Base-by-base conservation (phyloP, 805 yeast genomes). In the Candida maltosa region DNA sequence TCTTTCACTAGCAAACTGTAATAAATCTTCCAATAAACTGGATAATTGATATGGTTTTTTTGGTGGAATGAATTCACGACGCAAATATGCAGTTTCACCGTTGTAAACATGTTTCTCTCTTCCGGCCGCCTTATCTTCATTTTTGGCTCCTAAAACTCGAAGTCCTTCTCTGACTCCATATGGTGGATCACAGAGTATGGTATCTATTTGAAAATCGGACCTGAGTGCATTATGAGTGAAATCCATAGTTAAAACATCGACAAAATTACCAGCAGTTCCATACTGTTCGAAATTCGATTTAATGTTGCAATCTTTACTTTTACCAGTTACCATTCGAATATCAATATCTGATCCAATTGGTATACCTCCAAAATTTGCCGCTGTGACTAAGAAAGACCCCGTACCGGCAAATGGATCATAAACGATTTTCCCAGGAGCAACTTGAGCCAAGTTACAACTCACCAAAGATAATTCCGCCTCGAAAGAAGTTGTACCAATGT, bases 381-480 rank as follows among this genome's bases (percentile, higher is more conserved):
- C 95, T 1, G 96, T 89, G 1, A 87, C 83, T 26, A 91, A 65
- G 52, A 93, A 93, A 15, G 96, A 87, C 0, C 98, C 98, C 0
- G 98, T 93, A 0, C 98, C 98, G 3, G 86, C 87, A 62, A 93
- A 93, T 16, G 98, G 98, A 59, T 93, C 98, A 53, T 87, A 91
- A 52, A 84, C 76, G 3, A 88, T 52, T 35, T 79, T 74, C 0
- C 82, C 83, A 0, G 72, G 67, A 24, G 57, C 68, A 10, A 83
- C 87, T 43, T 84, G 88, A 0, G 85, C 96, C 34, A 93, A 71
- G 51, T 91, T 93, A 50, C 95, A 85, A 20, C 94, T 83, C 11
- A 89, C 83, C 31, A 93, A 61, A 0, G 97, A 79, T 40, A 93
- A 64, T 53, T 93, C 97, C 2, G 96, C 95, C 48, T 93, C 98